Evolutionary conservation across 2,329 filamentous ascomycete species (phyloP).

Genomic region (Cryoendolithus antarcticus): DNA sequence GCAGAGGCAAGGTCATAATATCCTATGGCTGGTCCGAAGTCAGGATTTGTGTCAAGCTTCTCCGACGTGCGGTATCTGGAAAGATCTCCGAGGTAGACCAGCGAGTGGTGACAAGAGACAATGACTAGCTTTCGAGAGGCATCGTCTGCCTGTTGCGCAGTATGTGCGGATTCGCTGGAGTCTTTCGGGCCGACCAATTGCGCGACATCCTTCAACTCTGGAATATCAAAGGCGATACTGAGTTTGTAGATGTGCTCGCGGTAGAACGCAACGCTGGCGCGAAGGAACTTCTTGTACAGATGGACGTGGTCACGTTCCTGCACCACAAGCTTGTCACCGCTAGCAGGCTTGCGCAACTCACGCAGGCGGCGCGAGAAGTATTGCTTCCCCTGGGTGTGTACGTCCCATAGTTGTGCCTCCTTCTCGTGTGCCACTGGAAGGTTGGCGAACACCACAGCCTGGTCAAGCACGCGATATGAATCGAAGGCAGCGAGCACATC

Average conservation of each 20-base stretch:
- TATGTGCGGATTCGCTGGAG: background rate
- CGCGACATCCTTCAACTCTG: slow-evolving; percentile 47
- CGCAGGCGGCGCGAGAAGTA: slow-evolving; percentile 61
- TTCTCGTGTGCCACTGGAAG: slow-evolving; percentile 52
- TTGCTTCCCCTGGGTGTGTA: slow-evolving; percentile 64
- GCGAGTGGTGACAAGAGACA: slow-evolving; percentile 64
- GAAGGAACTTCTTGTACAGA: slow-evolving; percentile 73
- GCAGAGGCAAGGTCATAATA: slow-evolving; percentile 76
- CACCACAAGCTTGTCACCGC: slow-evolving; percentile 36
- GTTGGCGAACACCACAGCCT: slow-evolving; percentile 61
- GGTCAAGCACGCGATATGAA: slow-evolving; percentile 54
- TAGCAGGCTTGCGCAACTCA: slow-evolving; percentile 32
- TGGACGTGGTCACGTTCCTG: slow-evolving; percentile 68
- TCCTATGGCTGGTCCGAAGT: slow-evolving; percentile 66
- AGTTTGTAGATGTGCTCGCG: slow-evolving; percentile 71
- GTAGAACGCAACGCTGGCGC: slow-evolving; percentile 80
- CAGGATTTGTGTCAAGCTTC: slow-evolving; percentile 57
- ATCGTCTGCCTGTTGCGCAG: slow-evolving; percentile 15
- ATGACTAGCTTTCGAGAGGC: slow-evolving; percentile 36
- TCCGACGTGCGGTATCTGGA: slow-evolving; percentile 72
- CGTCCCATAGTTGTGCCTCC: slow-evolving; percentile 64
- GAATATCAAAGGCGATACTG: slow-evolving; percentile 45
- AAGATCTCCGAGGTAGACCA: slow-evolving; percentile 81
- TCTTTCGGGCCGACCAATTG: slow-evolving; percentile 14
- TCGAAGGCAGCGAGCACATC: slow-evolving; percentile 15